Evolutionary conservation across 2,329 filamentous ascomycete species (phyloP).

Genomic region (Colletotrichum limetticola): DNA sequence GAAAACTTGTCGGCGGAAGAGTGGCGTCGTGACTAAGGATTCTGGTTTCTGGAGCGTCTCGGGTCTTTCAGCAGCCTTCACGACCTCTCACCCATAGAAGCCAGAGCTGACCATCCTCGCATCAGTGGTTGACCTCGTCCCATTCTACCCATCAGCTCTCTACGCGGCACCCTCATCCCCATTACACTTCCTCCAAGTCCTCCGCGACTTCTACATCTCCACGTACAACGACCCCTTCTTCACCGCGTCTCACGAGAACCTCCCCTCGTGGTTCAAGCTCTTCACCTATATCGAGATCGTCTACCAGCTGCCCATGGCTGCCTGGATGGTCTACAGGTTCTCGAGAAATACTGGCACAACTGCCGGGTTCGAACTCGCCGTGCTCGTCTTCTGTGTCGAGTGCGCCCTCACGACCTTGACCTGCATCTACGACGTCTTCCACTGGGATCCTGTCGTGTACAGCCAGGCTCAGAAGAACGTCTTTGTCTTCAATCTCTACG

Average conservation of each 20-base stretch:
- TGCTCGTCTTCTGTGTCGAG: conserved; percentile 62
- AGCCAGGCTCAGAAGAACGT: conserved; percentile 54
- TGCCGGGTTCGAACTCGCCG: conserved; percentile 57
- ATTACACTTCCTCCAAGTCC: conserved; percentile 56
- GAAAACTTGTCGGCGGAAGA: fast-evolving
- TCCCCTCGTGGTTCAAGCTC: conserved; percentile 61
- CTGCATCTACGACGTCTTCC: conserved; percentile 61
- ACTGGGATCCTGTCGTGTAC: conserved; percentile 60
- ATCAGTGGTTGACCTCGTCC: conserved; percentile 65
- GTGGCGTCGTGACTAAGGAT: too few relatives aligned
- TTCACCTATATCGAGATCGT: conserved; percentile 62
- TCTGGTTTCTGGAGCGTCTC: neutral
- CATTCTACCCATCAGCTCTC: conserved; percentile 61
- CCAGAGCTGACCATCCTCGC: neutral
- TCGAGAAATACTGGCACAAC: conserved; percentile 43
- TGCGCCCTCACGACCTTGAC: conserved; percentile 62
- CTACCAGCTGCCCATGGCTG: conserved; percentile 61
- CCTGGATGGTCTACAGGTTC: conserved; percentile 58
- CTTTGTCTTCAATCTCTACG: conserved; percentile 61
- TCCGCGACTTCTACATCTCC: conserved; percentile 59
- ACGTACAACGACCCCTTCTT: conserved; percentile 66
- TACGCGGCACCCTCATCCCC: conserved; percentile 54
- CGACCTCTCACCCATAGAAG: neutral
- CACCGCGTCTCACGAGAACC: conserved; percentile 45
- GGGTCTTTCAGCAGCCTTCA: too few relatives aligned